phyloP scores from a whole-genome alignment of 345 rosid genomes.

The Citrus cavaleriei region DNA sequence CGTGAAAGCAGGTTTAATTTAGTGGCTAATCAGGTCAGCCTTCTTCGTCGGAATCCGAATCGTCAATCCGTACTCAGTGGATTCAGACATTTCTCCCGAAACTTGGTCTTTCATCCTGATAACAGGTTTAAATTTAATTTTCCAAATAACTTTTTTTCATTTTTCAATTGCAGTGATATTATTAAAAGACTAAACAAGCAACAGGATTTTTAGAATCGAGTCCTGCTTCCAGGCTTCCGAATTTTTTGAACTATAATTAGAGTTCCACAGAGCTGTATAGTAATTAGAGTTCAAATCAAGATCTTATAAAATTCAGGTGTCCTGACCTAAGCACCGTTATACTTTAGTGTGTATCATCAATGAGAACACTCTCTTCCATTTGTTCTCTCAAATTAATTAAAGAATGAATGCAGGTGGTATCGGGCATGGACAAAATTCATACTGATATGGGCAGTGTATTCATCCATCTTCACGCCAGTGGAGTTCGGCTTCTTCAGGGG shows the following conservation, averaged over 20 bases:
- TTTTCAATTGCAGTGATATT: no score
- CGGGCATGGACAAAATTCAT: slow-evolving; percentile 64
- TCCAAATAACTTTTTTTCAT: background rate
- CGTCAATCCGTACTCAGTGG: slow-evolving; percentile 38
- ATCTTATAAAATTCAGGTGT: no score
- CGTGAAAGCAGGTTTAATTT: slow-evolving; percentile 45
- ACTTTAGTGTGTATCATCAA: no score
- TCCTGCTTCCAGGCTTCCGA: no score
- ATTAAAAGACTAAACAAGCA: no score
- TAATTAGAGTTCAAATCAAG: no score
- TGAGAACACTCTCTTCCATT: no score
- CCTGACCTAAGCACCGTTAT: no score
- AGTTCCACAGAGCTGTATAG: no score
- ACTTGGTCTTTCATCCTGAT: slow-evolving; percentile 66
- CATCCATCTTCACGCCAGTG: slow-evolving; percentile 82
- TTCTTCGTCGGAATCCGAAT: slow-evolving; percentile 22
- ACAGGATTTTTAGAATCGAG: background rate
- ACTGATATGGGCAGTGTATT: slow-evolving; percentile 77
- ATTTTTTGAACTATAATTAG: no score
- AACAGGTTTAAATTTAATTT: slow-evolving; percentile 46
- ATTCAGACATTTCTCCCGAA: slow-evolving; percentile 48
- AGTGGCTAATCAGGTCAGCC: slow-evolving; percentile 38
- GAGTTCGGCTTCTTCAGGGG: slow-evolving; percentile 92
- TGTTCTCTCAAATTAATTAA: no score
- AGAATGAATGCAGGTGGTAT: slow-evolving; percentile 50